Base-by-base conservation (phyloP, 83 land plant species). In the Picea abies region DNA sequence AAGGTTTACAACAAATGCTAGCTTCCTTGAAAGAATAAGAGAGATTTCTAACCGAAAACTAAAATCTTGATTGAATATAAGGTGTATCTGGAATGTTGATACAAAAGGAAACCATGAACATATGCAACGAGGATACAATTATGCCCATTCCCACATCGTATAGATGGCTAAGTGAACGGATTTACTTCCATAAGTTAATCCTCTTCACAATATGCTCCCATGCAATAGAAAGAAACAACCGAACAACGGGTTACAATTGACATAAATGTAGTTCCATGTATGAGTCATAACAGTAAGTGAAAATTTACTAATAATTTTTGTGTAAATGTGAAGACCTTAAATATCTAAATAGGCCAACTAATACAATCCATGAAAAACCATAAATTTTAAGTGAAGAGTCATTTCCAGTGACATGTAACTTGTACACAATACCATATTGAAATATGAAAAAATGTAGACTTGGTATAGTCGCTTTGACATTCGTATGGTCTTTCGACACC, bases 21-120 rank as follows among this genome's bases (percentile, higher is more conserved):
- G n/a, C n/a, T 94, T 95, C 62, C 98, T 98, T 69, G 99, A 94
- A 76, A 97, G 94, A 76, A 96, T 92, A 22, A 94, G 88, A 52
- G 99, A 97, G 60, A 97, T 97, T 78, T 97, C 98, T 82, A 97
- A 71, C 23, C 99, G 97, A 73, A 97, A 58, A 76, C 99, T 97
- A 90, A 95, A 97, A 12, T 98, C 98, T 67, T 95, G 96, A 87
- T 97, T 96, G 90, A 90, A 97, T 81, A 97, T 84, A 62, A 97
- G 93, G 26, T 97, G 89, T 4, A 96, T 95, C n/a, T n/a, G n/a
- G n/a, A n/a, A n/a, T n/a, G n/a, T n/a, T n/a, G n/a, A n/a, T n/a
- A n/a, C n/a, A n/a, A 95, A 95, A n/a, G 98, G 96, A 81, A 97
- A 91, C 99, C 99, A 97, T 71, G 96, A 97, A 25, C 88, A 85